Evolutionary conservation across 192 early-diverging fungal species (phyloP).

Genomic region (Coemansia sp.): DNA sequence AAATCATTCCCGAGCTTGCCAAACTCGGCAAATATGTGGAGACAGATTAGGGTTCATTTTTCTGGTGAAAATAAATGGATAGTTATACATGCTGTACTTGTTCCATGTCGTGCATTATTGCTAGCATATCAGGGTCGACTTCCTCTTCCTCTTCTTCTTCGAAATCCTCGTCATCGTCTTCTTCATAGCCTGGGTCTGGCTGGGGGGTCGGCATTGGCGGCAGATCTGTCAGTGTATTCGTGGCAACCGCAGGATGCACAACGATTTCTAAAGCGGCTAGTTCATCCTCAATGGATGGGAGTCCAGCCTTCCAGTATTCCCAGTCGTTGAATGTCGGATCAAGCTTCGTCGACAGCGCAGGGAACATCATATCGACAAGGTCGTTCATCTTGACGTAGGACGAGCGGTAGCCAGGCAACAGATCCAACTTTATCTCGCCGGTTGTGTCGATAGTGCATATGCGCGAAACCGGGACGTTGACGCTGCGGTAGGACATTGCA

Average conservation of each 20-base stretch:
- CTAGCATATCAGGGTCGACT: constrained; percentile 43
- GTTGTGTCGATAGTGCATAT: constrained; percentile 96
- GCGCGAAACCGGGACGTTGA: constrained; percentile 87
- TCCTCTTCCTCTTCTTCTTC: constrained; percentile 32
- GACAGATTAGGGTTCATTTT: no score
- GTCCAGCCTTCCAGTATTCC: constrained; percentile 71
- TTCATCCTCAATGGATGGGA: constrained; percentile 42
- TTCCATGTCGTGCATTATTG: constrained; percentile 53
- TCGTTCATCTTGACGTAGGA: constrained; percentile 90
- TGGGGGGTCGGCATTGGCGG: neutral
- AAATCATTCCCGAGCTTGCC: no score
- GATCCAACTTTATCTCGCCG: constrained; percentile 88
- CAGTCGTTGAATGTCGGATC: constrained; percentile 81
- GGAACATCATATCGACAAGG: constrained; percentile 95
- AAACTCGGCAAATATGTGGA: no score
- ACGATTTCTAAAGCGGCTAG: constrained; percentile 33
- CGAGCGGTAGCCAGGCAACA: constrained; percentile 80
- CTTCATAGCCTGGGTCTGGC: neutral
- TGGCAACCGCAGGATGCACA: neutral
- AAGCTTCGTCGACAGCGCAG: constrained; percentile 58
- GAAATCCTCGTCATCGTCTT: constrained; percentile 8
- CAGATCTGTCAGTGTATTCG: neutral
- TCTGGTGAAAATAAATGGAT: neutral
- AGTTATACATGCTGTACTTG: constrained; percentile 24
- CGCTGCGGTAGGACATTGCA: constrained; percentile 91